These are phyloP conservation scores for Citrus trifoliata DNA, from an alignment of 345 rosid species.

Conservation along the genomic window DNA sequence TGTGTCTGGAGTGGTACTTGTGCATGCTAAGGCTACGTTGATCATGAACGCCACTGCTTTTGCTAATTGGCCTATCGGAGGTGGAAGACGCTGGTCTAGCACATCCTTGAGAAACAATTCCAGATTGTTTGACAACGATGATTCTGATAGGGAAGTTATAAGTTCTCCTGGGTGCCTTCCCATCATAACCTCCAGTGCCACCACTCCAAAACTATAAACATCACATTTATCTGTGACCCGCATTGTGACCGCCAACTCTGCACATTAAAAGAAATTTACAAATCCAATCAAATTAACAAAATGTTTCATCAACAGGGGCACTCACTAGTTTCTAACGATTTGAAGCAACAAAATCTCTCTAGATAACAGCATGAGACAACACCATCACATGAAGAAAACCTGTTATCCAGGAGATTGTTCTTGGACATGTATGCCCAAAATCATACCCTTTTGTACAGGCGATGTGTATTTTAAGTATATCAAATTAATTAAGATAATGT, in stretches of 20 bases:
- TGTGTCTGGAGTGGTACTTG: conserved; percentile 26
- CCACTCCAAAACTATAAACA: conserved; percentile 64
- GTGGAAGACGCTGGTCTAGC: conserved; percentile 46
- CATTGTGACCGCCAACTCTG: conserved; percentile 45
- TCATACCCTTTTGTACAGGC: neutral
- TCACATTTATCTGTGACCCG: conserved; percentile 48
- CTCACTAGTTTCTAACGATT: neutral
- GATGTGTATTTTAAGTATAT: neutral
- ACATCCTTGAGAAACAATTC: conserved; percentile 39
- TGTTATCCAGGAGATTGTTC: neutral
- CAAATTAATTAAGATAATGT: neutral
- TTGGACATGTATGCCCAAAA: neutral
- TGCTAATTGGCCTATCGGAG: conserved; percentile 42
- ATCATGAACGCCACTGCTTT: conserved; percentile 40
- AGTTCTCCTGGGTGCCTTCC: conserved; percentile 67
- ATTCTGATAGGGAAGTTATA: conserved; percentile 22
- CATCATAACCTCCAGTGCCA: conserved; percentile 58
- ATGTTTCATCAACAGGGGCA: neutral
- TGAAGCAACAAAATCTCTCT: neutral
- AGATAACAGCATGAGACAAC: neutral
- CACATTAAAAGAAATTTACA: neutral
- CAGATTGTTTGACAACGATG: conserved; percentile 13
- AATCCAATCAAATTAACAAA: neutral
- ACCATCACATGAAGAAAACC: neutral
- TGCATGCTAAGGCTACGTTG: conserved; percentile 46